These are phyloP conservation scores for Colletotrichum brevisporum DNA, from an alignment of 2,329 filamentous ascomycete species.

Conservation along the genomic window DNA sequence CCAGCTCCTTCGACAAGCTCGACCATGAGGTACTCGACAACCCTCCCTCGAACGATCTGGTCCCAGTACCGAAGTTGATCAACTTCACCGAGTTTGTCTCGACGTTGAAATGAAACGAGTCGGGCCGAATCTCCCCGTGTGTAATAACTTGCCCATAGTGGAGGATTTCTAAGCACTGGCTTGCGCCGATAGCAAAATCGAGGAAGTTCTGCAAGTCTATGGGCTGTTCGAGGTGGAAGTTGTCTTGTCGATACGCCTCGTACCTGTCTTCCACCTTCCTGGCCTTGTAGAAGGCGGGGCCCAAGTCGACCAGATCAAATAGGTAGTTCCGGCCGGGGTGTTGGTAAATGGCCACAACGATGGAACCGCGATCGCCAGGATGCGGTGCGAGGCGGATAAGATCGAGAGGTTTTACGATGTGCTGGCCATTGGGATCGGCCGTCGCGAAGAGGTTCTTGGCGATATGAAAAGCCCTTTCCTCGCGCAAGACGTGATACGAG, in stretches of 20 bases:
- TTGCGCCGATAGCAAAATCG: slow-evolving; percentile 91
- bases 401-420: slow-evolving; percentile 86
- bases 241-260: slow-evolving; percentile 58
- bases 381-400: slow-evolving; percentile 79
- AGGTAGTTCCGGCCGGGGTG: slow-evolving; percentile 82
- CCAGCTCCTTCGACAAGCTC: slow-evolving; percentile 83
- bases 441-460: slow-evolving; percentile 79
- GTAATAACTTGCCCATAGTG: slow-evolving; percentile 90
- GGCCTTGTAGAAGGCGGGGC: slow-evolving; percentile 78
- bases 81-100: slow-evolving; percentile 82
- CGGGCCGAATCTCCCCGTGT: slow-evolving; percentile 90
- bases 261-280: slow-evolving; percentile 66
- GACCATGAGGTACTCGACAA: slow-evolving; percentile 90
- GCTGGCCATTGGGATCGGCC: slow-evolving; percentile 79
- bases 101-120: slow-evolving; percentile 89
- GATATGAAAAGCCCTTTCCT: slow-evolving; percentile 91
- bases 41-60: slow-evolving; percentile 91
- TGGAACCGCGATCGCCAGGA: slow-evolving; percentile 76
- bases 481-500: slow-evolving; percentile 84
- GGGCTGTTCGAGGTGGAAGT: slow-evolving; percentile 67
- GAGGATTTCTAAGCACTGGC: slow-evolving; percentile 89
- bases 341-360: slow-evolving; percentile 87
- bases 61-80: slow-evolving; percentile 87
- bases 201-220: slow-evolving; percentile 84
- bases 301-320: slow-evolving; percentile 79